Percentiles rank a stretch among this genome's conserved stretches.
Conservation (phyloP, 2,329 filamentous ascomycete species). For the Coniochaeta sp. region DNA sequence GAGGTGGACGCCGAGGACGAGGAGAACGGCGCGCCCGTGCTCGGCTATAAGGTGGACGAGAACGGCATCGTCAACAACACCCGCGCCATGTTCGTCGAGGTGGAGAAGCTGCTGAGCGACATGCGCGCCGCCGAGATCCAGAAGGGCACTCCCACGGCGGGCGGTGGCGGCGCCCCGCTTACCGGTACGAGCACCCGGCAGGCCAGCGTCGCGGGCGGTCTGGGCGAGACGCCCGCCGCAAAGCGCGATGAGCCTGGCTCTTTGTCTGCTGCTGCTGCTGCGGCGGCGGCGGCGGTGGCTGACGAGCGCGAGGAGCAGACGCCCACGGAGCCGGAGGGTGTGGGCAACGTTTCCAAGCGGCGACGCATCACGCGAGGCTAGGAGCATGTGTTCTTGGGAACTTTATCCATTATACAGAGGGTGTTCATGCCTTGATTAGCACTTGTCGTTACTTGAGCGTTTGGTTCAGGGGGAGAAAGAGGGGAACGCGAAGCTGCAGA, state of each 20-base stretch:
- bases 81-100: conserved; percentile 80
- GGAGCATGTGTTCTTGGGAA: background rate
- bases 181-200: conserved; percentile 10
- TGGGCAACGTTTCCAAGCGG: conserved; percentile 10
- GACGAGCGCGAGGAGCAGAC: conserved; percentile 7
- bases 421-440: background rate
- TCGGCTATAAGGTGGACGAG: conserved; percentile 65
- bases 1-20: conserved; percentile 28
- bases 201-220: conserved; percentile 8
- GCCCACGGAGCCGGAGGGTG: conserved; percentile 5
- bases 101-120: conserved; percentile 69
- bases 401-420: background rate
- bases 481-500: background rate
- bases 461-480: background rate
- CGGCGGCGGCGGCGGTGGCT: too few relatives aligned
- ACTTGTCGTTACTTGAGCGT: background rate
- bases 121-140: conserved; percentile 68
- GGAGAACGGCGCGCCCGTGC: conserved; percentile 29
- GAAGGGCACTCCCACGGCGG: conserved; percentile 28
- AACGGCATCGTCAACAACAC: conserved; percentile 85
- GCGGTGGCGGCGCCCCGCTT: conserved; percentile 8
- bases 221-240: conserved; percentile 3
- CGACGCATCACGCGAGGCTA: conserved; percentile 10
- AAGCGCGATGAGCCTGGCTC: conserved; percentile 2
- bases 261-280: too few relatives aligned